Evolutionary conservation across 441 rosid genomes (phyloP).

Genomic region (Corymbia citriodora): DNA sequence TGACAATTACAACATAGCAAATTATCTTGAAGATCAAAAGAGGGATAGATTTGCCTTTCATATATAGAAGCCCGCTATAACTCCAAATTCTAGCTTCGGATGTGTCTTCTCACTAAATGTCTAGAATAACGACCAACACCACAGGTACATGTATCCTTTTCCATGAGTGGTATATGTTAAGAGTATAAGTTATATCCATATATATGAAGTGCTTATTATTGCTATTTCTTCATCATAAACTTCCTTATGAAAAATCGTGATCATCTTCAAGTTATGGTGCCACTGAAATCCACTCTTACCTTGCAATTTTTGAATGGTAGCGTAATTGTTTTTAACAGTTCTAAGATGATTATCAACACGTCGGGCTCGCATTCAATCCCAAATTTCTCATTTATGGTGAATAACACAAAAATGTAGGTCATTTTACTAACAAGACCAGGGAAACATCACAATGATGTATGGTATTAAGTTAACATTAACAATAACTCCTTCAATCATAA

Average conservation of each 20-base stretch:
- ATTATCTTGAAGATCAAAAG: neutral
- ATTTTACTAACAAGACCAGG: neutral
- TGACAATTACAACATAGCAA: neutral
- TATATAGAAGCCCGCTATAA: neutral
- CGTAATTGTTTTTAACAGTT: neutral
- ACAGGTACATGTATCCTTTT: neutral
- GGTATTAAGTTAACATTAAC: neutral
- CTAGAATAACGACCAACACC: neutral
- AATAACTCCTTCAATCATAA: neutral
- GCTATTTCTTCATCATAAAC: neutral
- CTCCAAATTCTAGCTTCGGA: neutral
- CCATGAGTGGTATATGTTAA: neutral
- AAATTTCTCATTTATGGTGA: neutral
- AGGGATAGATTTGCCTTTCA: neutral
- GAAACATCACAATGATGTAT: neutral
- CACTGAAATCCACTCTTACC: neutral
- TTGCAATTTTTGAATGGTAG: neutral
- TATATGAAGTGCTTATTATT: neutral
- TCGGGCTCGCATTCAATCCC: neutral
- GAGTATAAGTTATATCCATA: neutral
- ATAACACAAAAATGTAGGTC: neutral
- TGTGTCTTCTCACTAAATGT: neutral
- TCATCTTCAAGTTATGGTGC: neutral
- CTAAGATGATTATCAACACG: neutral
- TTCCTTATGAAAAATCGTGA: rapidly evolving